Base-by-base conservation (phyloP, 345 rosid species). In the Clausena lansium region DNA sequence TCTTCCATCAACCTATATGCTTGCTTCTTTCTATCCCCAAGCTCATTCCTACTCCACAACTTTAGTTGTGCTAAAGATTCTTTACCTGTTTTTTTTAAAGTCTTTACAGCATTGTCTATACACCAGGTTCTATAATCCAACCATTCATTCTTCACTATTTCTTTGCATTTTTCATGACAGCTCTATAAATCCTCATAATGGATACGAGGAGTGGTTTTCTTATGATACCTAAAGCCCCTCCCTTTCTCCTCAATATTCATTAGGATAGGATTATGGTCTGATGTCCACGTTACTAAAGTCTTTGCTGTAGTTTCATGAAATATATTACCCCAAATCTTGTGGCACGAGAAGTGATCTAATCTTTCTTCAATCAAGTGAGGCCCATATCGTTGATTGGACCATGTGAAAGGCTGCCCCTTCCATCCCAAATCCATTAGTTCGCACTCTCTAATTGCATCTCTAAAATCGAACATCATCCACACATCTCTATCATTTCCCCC, bases 151-250 rank as follows among this genome's bases (percentile, higher is more conserved):
- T 15, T 52, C 6, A 0, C 7, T 1, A 52, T 52, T 15, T 52
- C 22, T 17, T 52, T 52, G 6, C 57, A 52, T 6, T 52, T 52
- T 52, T 52, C 57, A 6, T 52, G 17, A 5, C 1, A 17, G 7
- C 57, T 52, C 57, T 2, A 17, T 1, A 15, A 4, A 6, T 52
- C 22, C 7, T 52, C 7, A 52, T 1, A 52, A 52, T 5, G 57
- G 15, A 11, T 14, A 11, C 0, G 7, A 52, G 1, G 0, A 4
- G 20, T 5, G 22, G 55, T 50, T 17, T 19, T 52, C 19, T 45
- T 45, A 0, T 17, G 22, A 2, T 0, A 52, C 17, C 5, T 52
- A 2, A 5, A 17, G 0, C n/a, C 5, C 6, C 0, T 52, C 5
- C 19, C 7, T 5, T 19, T 50, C 5, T 5, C 55, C 5, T 17